A percentile compares a stretch with the other conserved stretches of the same genome.
phyloP scores from a whole-genome alignment of 495 filamentous ascomycete genomes.

The Tuber borchii region DNA sequence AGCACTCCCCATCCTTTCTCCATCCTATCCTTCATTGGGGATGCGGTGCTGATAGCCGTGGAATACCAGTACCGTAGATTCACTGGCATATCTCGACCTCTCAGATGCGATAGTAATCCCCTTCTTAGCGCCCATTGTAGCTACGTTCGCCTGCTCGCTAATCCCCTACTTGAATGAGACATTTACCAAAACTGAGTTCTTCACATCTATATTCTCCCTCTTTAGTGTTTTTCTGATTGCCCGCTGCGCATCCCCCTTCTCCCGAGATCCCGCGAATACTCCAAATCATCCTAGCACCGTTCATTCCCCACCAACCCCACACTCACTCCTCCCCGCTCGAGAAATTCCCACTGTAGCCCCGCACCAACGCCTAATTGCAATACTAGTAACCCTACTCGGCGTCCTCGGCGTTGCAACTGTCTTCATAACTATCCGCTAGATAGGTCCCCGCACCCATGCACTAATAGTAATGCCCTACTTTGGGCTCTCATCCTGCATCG shows the following conservation, averaged over 20 bases:
- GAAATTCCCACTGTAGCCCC: conserved; percentile 47
- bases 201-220: conserved; percentile 69
- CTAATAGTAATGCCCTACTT: conserved; percentile 87
- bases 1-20: not conserved
- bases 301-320: conserved; percentile 36
- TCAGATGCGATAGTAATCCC: conserved; percentile 90
- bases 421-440: conserved; percentile 74
- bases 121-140: conserved; percentile 74
- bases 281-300: conserved; percentile 33
- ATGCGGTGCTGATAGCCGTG: conserved; percentile 6
- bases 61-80: conserved; percentile 52
- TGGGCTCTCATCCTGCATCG: conserved; percentile 57
- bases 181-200: conserved; percentile 69
- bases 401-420: conserved; percentile 73
- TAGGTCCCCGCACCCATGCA: conserved; percentile 75
- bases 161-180: conserved; percentile 63
- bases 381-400: conserved; percentile 67
- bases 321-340: conserved; percentile 35
- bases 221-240: conserved; percentile 81
- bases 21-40: not conserved
- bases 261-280: conserved; percentile 36
- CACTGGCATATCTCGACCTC: conserved; percentile 77
- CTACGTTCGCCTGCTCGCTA: conserved; percentile 76
- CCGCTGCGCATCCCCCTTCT: conserved; percentile 59
- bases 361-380: conserved; percentile 63